These are phyloP conservation scores for Antrodiella citrinella DNA, from an alignment of 768 basidiomycete genomes.

Conservation along the genomic window DNA sequence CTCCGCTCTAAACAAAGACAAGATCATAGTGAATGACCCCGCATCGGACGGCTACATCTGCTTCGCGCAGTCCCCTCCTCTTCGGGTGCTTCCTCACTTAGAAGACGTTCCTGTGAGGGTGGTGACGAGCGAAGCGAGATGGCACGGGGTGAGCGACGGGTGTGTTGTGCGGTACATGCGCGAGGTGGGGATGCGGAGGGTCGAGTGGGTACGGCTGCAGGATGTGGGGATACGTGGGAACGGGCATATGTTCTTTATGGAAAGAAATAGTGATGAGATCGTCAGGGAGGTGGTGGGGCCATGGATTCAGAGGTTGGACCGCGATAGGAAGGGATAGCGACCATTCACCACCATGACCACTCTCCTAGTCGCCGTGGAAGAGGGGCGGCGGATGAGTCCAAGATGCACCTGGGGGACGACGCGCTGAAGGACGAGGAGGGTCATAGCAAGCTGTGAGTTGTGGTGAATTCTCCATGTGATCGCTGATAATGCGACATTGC, in stretches of 20 bases:
- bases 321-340: not conserved
- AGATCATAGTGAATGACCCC: constrained; percentile 17
- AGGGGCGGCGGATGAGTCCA: too few relatives aligned
- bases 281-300: constrained; percentile 30
- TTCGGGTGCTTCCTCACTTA: constrained; percentile 35
- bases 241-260: constrained; percentile 52
- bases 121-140: constrained; percentile 42
- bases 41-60: constrained; percentile 21
- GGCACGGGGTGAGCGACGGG: constrained; percentile 40
- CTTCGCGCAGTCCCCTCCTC: constrained; percentile 33
- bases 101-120: constrained; percentile 36
- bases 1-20: constrained; percentile 13
- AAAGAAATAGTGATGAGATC: constrained; percentile 38
- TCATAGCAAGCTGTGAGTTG: too few relatives aligned
- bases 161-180: constrained; percentile 35
- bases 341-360: too few relatives aligned
- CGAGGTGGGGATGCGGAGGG: constrained; percentile 34
- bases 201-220: constrained; percentile 32
- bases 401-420: too few relatives aligned
- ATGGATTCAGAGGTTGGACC: constrained; percentile 25
- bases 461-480: too few relatives aligned
- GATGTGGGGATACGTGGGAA: constrained; percentile 42
- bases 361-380: too few relatives aligned
- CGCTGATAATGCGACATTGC: too few relatives aligned
- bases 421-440: too few relatives aligned